Evolutionary conservation across 768 basidiomycete genomes (phyloP), one percentile per base, ranked within the genome.

Genomic region (Russula dissimulans): DNA sequence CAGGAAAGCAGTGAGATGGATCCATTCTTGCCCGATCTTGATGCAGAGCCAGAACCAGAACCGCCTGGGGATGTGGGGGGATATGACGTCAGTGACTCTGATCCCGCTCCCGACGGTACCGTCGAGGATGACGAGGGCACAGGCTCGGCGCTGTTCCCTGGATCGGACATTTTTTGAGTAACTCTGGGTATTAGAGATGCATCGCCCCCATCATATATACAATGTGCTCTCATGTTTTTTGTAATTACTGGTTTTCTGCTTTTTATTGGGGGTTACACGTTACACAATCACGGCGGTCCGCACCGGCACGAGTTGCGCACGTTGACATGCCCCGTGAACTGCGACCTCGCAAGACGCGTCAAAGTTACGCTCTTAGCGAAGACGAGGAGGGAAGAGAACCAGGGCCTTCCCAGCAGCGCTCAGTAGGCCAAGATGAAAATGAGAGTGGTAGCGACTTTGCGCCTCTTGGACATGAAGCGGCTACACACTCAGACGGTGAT

Each of bases 371-470:
- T 38, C 73, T 67, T 4, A 59, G 71, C 36, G 76, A 70, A 1
- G 65, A 66, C 31, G 72, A 75, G 18, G 71, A 71, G 42, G 63
- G 52, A 6, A 68, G 67, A 8, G 67, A 64, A 7, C 73, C 74
- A 3, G 78, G 76, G 1, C 77, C 78, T 17, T 80, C 82, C 5
- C 68, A 52, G 11, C 44, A 45, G n/a, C 54, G 64, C 1, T 45
- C 58, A 0, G 22, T 50, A 5, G 64, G 69, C 12, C 70, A 73
- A 8, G 73, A 75, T 1, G 74, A 77, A 11, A 67, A 65, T 15
- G 74, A 74, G 58, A 81, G 77, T 59, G 80, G 72, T 34, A 84
- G 82, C 67, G 85, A 85, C 63, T 85, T 86, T 69, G 56, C 39
- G n/a, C 72, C 76, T 5, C 80, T 76, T 1, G 78, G 74, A n/a